A percentile compares a stretch with the other conserved stretches of the same genome.
Conservation (phyloP, 1,139 yeast species). For the Wickerhamomyces sp. region DNA sequence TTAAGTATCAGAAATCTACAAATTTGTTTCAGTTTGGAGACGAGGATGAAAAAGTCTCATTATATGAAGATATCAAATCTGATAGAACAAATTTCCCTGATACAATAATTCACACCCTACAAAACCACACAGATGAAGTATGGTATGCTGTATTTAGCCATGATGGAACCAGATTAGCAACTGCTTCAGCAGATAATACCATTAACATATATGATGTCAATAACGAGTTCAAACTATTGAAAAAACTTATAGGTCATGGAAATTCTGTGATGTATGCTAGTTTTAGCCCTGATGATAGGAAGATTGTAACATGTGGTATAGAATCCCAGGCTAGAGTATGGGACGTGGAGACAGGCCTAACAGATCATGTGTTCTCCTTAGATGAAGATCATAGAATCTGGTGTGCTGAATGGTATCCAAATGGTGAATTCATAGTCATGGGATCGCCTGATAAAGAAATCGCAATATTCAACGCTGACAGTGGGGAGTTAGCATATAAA, state of each 20-base stretch:
- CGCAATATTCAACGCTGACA: conserved; percentile 51
- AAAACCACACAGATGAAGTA: conserved; percentile 67
- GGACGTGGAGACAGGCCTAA: conserved; percentile 43
- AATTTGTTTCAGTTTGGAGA: conserved; percentile 35
- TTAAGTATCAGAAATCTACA: conserved; percentile 40
- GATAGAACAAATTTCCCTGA: conserved; percentile 45
- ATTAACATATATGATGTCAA: conserved; percentile 64
- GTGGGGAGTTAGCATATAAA: conserved; percentile 29
- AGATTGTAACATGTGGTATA: conserved; percentile 56
- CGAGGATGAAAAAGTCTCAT: conserved; percentile 15
- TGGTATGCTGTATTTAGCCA: conserved; percentile 83
- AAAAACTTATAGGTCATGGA: conserved; percentile 40
- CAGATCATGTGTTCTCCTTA: conserved; percentile 10
- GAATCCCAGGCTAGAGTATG: conserved; percentile 66
- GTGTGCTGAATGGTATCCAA: conserved; percentile 74
- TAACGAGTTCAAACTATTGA: conserved; percentile 43
- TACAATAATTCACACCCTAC: conserved; percentile 36
- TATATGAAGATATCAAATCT: conserved; percentile 25
- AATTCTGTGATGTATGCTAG: conserved; percentile 64
- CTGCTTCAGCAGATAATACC: conserved; percentile 69
- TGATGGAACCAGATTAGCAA: conserved; percentile 67
- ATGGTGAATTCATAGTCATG: conserved; percentile 55
- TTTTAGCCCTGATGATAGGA: conserved; percentile 66
- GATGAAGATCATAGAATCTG: conserved; percentile 38
- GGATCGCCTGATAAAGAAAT: conserved; percentile 80